phyloP scores from a whole-genome alignment of 805 yeast species.

The Zygoascus ofunaensis region DNA sequence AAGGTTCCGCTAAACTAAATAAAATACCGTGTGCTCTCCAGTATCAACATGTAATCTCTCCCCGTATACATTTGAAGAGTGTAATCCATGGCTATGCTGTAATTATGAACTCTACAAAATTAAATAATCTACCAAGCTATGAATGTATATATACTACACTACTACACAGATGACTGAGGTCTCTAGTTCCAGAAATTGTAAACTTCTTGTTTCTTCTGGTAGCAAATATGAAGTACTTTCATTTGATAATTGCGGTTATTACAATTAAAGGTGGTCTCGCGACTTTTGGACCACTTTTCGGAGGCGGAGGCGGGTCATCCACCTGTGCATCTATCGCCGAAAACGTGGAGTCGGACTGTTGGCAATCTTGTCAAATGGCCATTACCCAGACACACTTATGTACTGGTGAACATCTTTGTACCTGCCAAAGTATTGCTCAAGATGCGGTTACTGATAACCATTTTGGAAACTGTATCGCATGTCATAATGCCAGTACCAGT shows the following conservation, averaged over 20 bases:
- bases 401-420: background rate
- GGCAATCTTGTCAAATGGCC: slow-evolving; percentile 14
- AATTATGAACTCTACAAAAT: background rate
- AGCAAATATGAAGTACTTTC: background rate
- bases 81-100: background rate
- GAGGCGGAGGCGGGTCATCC: slow-evolving; percentile 6
- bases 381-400: slow-evolving; percentile 4
- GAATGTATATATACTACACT: too few species aligned
- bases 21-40: too few species aligned
- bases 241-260: background rate
- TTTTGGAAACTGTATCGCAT: slow-evolving; percentile 14
- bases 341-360: slow-evolving; percentile 9
- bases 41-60: background rate
- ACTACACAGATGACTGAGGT: too few species aligned
- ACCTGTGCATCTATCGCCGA: background rate
- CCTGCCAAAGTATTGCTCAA: background rate
- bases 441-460: background rate
- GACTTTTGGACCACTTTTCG: background rate
- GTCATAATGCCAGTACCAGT: slow-evolving; percentile 12
- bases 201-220: too few species aligned
- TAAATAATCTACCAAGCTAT: background rate
- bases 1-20: too few species aligned
- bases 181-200: too few species aligned
- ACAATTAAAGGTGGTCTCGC: background rate
- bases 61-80: too few species aligned